Percentiles rank a stretch among this genome's conserved stretches.
Conservation (phyloP, 192 early-diverging fungal species). For the Backusella luteola region DNA sequence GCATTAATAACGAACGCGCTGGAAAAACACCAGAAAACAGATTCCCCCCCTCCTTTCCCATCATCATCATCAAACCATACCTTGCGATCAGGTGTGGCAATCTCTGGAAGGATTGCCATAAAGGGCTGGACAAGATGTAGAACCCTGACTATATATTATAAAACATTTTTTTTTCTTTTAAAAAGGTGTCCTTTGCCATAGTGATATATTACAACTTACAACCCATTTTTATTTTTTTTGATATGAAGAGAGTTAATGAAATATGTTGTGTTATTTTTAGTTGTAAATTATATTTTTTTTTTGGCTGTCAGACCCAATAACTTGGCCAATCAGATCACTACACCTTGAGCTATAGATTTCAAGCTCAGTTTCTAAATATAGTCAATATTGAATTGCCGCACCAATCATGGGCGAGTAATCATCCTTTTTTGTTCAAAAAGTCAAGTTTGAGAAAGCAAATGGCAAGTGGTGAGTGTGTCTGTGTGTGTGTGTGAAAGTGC, state of each 20-base stretch:
- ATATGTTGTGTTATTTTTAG: not conserved
- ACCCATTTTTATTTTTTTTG: not conserved
- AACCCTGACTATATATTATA: constrained; percentile 71
- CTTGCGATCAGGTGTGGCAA: constrained; percentile 96
- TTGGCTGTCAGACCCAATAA: not conserved
- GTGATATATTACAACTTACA: not conserved
- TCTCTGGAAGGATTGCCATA: constrained; percentile 97
- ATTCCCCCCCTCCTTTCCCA: not conserved
- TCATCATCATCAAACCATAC: constrained; percentile 41
- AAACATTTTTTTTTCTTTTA: not conserved
- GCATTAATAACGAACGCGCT: not conserved
- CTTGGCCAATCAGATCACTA: not conserved
- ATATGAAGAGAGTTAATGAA: not conserved
- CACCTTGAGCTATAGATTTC: not conserved
- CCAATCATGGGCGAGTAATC: not conserved
- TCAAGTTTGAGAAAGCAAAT: too few species aligned
- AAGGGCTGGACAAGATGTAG: constrained; percentile 97
- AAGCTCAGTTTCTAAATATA: not conserved
- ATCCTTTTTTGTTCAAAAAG: not conserved
- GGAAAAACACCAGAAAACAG: not conserved
- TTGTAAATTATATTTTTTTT: not conserved
- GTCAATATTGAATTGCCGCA: not conserved
- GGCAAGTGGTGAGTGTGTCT: too few species aligned
- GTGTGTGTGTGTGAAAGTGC: too few species aligned
- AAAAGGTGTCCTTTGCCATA: not conserved